phyloP scores from a whole-genome alignment of 345 rosid species.

The Citrus australasica region DNA sequence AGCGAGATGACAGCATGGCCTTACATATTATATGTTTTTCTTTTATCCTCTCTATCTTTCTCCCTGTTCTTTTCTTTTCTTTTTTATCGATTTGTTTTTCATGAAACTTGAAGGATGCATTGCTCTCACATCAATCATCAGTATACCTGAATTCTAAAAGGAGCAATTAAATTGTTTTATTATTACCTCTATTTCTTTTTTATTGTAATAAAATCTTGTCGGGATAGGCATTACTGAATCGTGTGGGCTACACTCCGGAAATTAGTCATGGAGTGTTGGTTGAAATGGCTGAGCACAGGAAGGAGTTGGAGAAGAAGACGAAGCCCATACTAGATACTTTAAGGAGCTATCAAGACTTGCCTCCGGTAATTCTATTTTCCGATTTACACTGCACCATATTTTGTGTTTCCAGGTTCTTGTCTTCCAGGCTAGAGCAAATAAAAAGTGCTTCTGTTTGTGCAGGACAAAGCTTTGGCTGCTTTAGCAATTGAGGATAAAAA shows the following conservation, averaged over 20 bases:
- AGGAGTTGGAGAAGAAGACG: conserved; percentile 85
- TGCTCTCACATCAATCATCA: not conserved
- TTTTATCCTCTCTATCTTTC: too few species aligned
- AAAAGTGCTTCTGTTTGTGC: conserved; percentile 6
- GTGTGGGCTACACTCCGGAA: conserved; percentile 85
- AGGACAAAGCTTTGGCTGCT: conserved; percentile 96
- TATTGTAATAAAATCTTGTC: not conserved
- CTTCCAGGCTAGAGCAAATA: not conserved
- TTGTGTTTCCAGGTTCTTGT: not conserved
- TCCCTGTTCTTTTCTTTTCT: not conserved
- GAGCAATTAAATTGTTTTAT: not conserved
- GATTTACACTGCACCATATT: not conserved
- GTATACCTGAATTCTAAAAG: not conserved
- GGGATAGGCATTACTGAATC: conserved; percentile 72
- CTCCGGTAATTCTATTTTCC: conserved; percentile 53
- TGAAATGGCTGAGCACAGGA: conserved; percentile 83
- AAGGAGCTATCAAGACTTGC: conserved; percentile 95
- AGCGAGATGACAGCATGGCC: not conserved
- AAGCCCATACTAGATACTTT: conserved; percentile 86
- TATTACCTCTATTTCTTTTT: not conserved
- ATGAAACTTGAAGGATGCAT: not conserved
- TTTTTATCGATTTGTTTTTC: not conserved
- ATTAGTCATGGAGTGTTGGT: conserved; percentile 84
- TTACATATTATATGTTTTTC: not conserved
- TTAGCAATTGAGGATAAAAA: conserved; percentile 92